A percentile compares a stretch with the other conserved stretches of the same genome.
Evolutionary conservation across 495 filamentous ascomycete genomes (phyloP).

Genomic region (Jackrogersella multiformis): DNA sequence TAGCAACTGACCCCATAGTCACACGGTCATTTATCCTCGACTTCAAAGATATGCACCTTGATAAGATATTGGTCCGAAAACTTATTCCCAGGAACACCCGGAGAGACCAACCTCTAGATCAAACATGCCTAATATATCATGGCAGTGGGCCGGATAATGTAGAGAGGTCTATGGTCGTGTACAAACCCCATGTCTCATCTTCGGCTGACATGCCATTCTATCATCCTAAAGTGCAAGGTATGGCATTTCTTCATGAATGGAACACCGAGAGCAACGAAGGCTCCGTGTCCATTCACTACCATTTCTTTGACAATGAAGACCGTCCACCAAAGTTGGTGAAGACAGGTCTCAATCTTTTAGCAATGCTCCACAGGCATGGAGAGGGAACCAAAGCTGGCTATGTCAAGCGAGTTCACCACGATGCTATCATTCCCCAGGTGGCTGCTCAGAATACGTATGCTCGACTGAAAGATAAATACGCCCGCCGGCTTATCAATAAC

Average conservation of each 20-base stretch:
- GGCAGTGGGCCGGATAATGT: constrained; percentile 28
- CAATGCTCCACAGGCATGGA: constrained; percentile 79
- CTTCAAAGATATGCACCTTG: constrained; percentile 62
- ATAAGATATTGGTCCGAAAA: constrained; percentile 72
- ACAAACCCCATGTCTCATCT: constrained; percentile 74
- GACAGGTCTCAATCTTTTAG: constrained; percentile 74
- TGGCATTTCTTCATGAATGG: constrained; percentile 79
- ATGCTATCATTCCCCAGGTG: constrained; percentile 77
- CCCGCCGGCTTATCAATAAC: constrained; percentile 65
- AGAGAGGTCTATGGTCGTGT: constrained; percentile 71
- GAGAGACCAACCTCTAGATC: constrained; percentile 75
- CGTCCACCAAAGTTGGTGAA: constrained; percentile 67
- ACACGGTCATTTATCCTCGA: constrained; percentile 49
- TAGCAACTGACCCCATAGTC: constrained; percentile 27
- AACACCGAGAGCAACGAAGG: constrained; percentile 50
- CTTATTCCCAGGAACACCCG: constrained; percentile 83
- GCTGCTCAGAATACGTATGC: constrained; percentile 82
- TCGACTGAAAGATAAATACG: constrained; percentile 81
- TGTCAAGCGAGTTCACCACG: constrained; percentile 78
- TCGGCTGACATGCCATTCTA: constrained; percentile 81
- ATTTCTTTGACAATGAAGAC: constrained; percentile 62
- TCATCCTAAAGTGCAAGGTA: constrained; percentile 75
- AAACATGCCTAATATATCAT: constrained; percentile 79
- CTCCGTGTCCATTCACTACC: constrained; percentile 72
- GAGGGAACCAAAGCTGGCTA: constrained; percentile 69